phyloP scores from a whole-genome alignment of 1,139 yeast genomes.

The Neolecta irregularis region DNA sequence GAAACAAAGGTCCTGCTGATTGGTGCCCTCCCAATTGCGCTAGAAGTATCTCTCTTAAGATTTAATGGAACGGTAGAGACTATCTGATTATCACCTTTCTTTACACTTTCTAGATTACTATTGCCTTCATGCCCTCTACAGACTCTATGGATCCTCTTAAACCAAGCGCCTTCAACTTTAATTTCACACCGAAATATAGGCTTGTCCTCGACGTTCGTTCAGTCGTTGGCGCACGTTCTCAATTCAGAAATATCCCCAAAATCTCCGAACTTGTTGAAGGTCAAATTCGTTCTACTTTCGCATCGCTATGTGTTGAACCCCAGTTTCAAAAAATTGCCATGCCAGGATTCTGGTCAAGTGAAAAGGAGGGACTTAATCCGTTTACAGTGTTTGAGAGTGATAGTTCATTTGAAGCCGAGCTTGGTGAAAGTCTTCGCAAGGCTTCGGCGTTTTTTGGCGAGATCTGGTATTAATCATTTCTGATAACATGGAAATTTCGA shows the following conservation, averaged over 20 bases:
- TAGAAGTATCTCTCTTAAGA: constrained; percentile 75
- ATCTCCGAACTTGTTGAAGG: constrained; percentile 72
- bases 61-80: constrained; percentile 65
- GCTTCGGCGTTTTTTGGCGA: too few species aligned
- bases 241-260: constrained; percentile 85
- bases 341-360: constrained; percentile 61
- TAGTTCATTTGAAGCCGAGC: too few species aligned
- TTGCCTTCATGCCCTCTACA: constrained; percentile 48
- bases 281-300: constrained; percentile 74
- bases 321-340: constrained; percentile 67
- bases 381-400: too few species aligned
- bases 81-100: constrained; percentile 2
- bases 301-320: constrained; percentile 87
- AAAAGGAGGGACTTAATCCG: background rate
- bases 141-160: constrained; percentile 21
- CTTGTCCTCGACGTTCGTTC: constrained; percentile 77
- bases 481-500: too few species aligned
- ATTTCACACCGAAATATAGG: constrained; percentile 80
- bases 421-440: too few species aligned
- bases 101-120: constrained; percentile 34
- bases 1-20: constrained; percentile 69
- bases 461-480: too few species aligned
- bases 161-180: constrained; percentile 66
- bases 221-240: constrained; percentile 80
- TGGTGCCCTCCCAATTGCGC: constrained; percentile 56